A percentile compares a stretch with the other conserved stretches of the same genome.
Conservation (phyloP, 371 early-diverging fungal species). For the Batrachochytrium dendrobatidis region DNA sequence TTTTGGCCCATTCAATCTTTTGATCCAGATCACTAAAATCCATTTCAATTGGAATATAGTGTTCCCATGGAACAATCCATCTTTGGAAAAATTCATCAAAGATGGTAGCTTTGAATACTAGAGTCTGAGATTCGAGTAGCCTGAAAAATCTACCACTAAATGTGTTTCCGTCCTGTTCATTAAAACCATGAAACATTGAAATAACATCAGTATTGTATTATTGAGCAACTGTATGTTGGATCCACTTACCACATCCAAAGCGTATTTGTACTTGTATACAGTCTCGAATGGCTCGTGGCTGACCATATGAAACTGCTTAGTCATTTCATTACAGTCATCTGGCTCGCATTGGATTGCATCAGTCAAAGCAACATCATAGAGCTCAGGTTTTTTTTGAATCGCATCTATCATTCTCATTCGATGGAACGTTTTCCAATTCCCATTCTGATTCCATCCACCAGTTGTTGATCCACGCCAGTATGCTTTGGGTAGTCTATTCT, state of each 20-base stretch:
- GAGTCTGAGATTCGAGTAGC: slow-evolving; percentile 4
- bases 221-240: no score
- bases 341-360: slow-evolving; percentile 1
- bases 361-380: neutral
- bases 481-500: slow-evolving; percentile 7
- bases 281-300: neutral
- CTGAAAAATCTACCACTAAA: slow-evolving; percentile 1
- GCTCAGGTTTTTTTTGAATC: neutral
- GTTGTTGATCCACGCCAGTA: slow-evolving; percentile 18
- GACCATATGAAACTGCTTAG: neutral
- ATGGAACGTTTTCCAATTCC: neutral
- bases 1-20: slow-evolving; percentile 11
- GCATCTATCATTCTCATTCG: neutral
- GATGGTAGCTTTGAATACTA: slow-evolving; percentile 12
- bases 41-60: slow-evolving; percentile 15
- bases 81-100: slow-evolving; percentile 11
- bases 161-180: slow-evolving; percentile 12
- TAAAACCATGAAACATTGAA: no score
- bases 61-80: slow-evolving; percentile 13
- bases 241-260: slow-evolving; percentile 7
- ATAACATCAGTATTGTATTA: no score
- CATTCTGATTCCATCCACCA: neutral
- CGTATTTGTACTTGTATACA: neutral
- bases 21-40: slow-evolving; percentile 15
- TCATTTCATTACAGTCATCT: neutral